phyloP scores from a whole-genome alignment of 1,284 basidiomycete genomes.

The Malassezia sp. region DNA sequence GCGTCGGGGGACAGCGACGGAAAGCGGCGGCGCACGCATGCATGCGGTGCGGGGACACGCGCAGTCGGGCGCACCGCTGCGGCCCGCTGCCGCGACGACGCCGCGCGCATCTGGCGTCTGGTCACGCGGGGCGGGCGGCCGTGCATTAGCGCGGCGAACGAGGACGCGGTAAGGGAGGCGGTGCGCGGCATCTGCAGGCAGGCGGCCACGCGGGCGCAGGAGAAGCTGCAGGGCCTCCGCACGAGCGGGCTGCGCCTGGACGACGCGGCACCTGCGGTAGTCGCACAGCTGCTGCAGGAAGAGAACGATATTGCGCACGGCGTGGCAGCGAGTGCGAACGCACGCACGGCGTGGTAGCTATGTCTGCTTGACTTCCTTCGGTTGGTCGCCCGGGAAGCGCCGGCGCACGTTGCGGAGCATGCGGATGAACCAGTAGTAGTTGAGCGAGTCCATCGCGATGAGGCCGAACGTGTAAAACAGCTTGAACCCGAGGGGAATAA shows the following conservation, averaged over 20 bases:
- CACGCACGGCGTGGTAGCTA: slow-evolving; percentile 23
- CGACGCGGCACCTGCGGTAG: slow-evolving; percentile 6
- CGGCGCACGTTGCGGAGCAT: slow-evolving; percentile 46
- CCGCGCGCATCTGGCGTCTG: slow-evolving; percentile 21
- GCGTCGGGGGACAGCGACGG: slow-evolving; percentile 7
- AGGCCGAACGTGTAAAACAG: slow-evolving; percentile 33
- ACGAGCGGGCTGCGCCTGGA: no score
- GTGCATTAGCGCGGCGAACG: slow-evolving; percentile 1
- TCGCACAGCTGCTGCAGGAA: slow-evolving; percentile 21
- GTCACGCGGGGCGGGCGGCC: slow-evolving; percentile 7
- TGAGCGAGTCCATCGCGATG: slow-evolving; percentile 34
- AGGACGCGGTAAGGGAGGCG: slow-evolving; percentile 1
- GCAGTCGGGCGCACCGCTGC: no score
- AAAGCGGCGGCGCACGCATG: no score
- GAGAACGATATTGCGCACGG: slow-evolving; percentile 22
- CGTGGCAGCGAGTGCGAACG: slow-evolving; percentile 14
- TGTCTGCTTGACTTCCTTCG: not conserved
- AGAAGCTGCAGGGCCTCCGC: no score
- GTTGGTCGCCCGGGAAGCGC: slow-evolving; percentile 26
- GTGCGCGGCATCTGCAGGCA: no score
- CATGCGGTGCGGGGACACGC: no score
- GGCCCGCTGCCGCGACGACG: slow-evolving; percentile 16
- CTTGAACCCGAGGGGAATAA: slow-evolving; percentile 16
- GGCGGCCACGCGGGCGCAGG: no score
- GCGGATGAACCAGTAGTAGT: slow-evolving; percentile 47